phyloP scores from a whole-genome alignment of 2,329 filamentous ascomycete species.

The Stachybotrys chartarum region DNA sequence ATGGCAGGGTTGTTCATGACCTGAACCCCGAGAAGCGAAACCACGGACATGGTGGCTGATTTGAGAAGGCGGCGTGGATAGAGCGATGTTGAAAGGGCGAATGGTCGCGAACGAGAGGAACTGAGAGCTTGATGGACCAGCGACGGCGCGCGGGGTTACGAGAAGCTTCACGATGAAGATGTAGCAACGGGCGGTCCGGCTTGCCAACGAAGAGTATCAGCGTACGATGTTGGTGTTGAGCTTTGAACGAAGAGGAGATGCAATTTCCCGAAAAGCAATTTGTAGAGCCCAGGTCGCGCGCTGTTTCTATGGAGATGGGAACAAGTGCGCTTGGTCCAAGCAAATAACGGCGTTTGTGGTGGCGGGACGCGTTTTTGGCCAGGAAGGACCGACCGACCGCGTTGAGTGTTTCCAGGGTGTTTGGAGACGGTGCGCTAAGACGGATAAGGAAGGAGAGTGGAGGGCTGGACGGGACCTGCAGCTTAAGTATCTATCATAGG shows the following conservation, averaged over 20 bases:
- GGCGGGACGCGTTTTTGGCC: not conserved
- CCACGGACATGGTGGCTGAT: constrained; percentile 8
- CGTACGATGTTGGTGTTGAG: not conserved
- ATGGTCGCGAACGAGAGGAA: not conserved
- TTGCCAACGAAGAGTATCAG: too few species aligned
- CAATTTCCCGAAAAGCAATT: too few species aligned
- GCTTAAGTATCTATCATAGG: too few species aligned
- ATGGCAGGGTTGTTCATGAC: constrained; percentile 95
- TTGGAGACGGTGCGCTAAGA: not conserved
- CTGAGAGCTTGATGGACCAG: too few species aligned
- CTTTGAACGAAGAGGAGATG: not conserved
- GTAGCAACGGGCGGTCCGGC: too few species aligned
- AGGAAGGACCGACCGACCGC: not conserved
- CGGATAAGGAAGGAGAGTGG: not conserved
- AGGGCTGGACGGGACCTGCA: too few species aligned
- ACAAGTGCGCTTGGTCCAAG: not conserved
- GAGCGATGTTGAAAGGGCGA: not conserved
- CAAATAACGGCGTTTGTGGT: not conserved
- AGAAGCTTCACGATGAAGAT: too few species aligned
- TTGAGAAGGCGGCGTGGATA: not conserved
- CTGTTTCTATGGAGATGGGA: constrained; percentile 2
- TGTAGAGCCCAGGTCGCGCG: not conserved
- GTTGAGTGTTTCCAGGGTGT: not conserved
- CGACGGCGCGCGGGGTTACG: too few species aligned
- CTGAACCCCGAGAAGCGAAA: constrained; percentile 25